Base-by-base conservation (phyloP, 2,329 filamentous ascomycete genomes). In the Pestalotiopsis sp. region DNA sequence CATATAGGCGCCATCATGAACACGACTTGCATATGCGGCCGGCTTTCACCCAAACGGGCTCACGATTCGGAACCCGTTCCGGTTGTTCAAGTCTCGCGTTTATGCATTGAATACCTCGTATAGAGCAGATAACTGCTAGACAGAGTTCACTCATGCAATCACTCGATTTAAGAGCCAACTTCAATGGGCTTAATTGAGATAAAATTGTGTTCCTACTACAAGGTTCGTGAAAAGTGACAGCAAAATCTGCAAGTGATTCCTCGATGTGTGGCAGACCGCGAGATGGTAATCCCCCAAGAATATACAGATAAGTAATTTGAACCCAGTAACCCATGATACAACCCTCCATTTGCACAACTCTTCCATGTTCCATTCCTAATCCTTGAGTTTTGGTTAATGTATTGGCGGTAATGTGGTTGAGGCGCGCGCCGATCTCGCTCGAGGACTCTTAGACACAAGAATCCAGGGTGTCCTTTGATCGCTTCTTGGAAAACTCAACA, bases 401-500 rank as follows among this genome's bases (percentile, higher is more conserved):
- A 3, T n/a, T 9, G 17, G 27, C 12, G 57, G 23, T 61, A n/a
- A 2, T n/a, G n/a, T 20, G n/a, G 9, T 60, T 14, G 14, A 20
- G 23, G 45, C 17, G 6, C 49, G 57, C 11, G n/a, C 31, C 31
- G n/a, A 23, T 31, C 45, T 38, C 13, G 23, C 20, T 14, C 13
- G 20, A 39, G 12, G 6, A 20, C 25, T 25, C 14, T 38, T 23
- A 69, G 59, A 59, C 36, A 12, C 39, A 23, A 31, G 36, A 66
- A 41, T 59, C 36, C 25, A 13, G 52, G 36, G 23, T 67, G 36
- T 70, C 71, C 38, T 38, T 66, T 11, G 52, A 64, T 31, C 56
- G 65, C 17, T 69, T 67, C 60, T 70, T 66, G 13, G 75, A 75
- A 58, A 74, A 77, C 67, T 77, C 75, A 38, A 78, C 72, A 20